Base-by-base conservation (phyloP, 2,329 filamentous ascomycete genomes). In the Fusarium hostae region DNA sequence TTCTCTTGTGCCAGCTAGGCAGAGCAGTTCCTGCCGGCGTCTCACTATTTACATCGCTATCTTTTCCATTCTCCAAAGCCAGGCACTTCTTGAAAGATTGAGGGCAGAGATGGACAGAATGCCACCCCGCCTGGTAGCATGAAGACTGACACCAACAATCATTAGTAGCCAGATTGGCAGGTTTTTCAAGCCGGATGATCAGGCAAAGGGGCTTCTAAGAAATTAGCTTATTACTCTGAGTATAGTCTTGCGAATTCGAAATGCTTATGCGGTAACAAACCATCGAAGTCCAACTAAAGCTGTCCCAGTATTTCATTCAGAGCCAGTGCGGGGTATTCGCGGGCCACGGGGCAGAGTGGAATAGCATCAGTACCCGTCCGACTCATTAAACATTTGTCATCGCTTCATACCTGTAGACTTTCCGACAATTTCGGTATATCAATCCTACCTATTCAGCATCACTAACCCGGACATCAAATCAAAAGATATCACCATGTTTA, bases 401-500 rank as follows among this genome's bases (percentile, higher is more conserved):
- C 74, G 58, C 32, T 39, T 26, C 34, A 28, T 47, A 50, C 30
- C 11, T 50, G n/a, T 34, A 43, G 57, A 35, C 44, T 37, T 44
- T 35, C 43, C 32, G 20, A 28, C 18, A 30, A 34, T 30, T 22
- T 34, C 24, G 32, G 24, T 35, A 52, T 40, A 52, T n/a, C 9
- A 28, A 26, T 40, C 24, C 34, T 52, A 5, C 24, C 34, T 40
- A 26, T 40, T 28, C 13, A 28, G 12, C 32, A n/a, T 52, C 22
- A 16, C 24, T 28, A 34, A 9, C 13, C 24, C 32, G 40, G 34
- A 20, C 9, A 40, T 52, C 32, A 40, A 39, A 52, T 20, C 48
- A 39, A 9, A 26, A 51, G 15, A 26, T 16, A 22, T 72, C 75
- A 81, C 57, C 67, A 98, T 99, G 96, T 98, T 99, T 79, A 98